Evolutionary conservation across 2,329 filamentous ascomycete species (phyloP), one percentile per base, ranked within the genome.

Genomic region (Scedosporium apiospermum): DNA sequence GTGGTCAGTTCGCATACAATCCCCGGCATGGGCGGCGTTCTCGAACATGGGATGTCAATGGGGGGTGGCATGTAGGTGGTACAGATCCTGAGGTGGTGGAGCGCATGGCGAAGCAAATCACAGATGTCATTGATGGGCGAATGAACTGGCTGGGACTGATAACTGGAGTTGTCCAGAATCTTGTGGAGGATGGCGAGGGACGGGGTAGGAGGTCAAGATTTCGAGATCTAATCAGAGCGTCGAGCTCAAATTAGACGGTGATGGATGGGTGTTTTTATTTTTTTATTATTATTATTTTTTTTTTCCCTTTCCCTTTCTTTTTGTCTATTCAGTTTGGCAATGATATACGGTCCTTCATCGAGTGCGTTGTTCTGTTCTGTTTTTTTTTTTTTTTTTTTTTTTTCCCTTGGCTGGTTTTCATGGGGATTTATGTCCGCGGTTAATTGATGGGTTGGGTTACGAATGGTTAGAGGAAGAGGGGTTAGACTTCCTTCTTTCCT

Each of bases 31-130:
- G 51, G 18, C 51, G 49, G 51, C 62, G 65, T n/a, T 64, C 65
- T 1, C 73, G 71, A 2, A 75, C 74, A 6, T 73, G 70, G 69
- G 68, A 76, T 12, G 68, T 78, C 16, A 70, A 67, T 0, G 79
- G 79, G 0, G 71, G 73, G 14, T 82, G 80, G 80, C 74, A 75
- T 26, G 71, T 81, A 0, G 73, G 70, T 2, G 77, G 78, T 5
- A 78, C 77, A 0, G 77, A 82, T 26, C 66, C 67, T 0, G 74
- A 75, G 59, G 69, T 71, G 27, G 74, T 80, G 3, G 77, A 80
- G 38, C 68, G 68, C 23, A 69, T 77, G 7, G 71, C 76, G 53
- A 63, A 66, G 27, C 63, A 66, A 16, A 70, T 75, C 16, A 72
- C 68, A 60, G 60, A 61, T 27, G 60, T 61, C 16, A 49, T 78